Evolutionary conservation across 1,139 yeast species (phyloP).

Genomic region (Pichia sp.): DNA sequence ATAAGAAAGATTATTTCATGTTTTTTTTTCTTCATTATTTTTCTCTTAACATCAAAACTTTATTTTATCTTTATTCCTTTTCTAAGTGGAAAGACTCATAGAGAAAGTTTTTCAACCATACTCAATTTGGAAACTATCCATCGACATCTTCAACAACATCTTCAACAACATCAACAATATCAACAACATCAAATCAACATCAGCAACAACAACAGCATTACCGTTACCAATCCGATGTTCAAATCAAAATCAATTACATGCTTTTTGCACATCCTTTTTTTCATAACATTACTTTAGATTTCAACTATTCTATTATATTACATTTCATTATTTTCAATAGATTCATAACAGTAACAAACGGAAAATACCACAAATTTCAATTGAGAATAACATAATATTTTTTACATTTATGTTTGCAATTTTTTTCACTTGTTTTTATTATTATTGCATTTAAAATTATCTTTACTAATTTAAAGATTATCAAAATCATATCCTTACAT

Average conservation of each 20-base stretch:
- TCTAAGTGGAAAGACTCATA: not conserved
- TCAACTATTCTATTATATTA: not conserved
- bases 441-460: not conserved
- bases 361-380: not conserved
- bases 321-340: constrained; percentile 1
- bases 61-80: constrained; percentile 2
- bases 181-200: too few relatives aligned
- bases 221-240: not conserved
- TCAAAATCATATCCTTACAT: not conserved
- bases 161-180: too few relatives aligned
- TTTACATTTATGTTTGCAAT: not conserved
- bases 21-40: not conserved
- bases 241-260: too few relatives aligned
- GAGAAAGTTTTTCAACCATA: constrained; percentile 1
- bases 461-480: not conserved
- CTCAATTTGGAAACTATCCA: constrained; percentile 6
- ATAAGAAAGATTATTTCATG: not conserved
- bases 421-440: not conserved
- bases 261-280: too few relatives aligned
- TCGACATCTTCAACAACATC: not conserved
- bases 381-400: not conserved
- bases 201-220: too few relatives aligned
- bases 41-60: not conserved
- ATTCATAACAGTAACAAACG: constrained; percentile 8
- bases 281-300: too few relatives aligned